These are phyloP conservation scores for Rhodotorula sp. DNA, from an alignment of 1,284 basidiomycete genomes.

Conservation along the genomic window DNA sequence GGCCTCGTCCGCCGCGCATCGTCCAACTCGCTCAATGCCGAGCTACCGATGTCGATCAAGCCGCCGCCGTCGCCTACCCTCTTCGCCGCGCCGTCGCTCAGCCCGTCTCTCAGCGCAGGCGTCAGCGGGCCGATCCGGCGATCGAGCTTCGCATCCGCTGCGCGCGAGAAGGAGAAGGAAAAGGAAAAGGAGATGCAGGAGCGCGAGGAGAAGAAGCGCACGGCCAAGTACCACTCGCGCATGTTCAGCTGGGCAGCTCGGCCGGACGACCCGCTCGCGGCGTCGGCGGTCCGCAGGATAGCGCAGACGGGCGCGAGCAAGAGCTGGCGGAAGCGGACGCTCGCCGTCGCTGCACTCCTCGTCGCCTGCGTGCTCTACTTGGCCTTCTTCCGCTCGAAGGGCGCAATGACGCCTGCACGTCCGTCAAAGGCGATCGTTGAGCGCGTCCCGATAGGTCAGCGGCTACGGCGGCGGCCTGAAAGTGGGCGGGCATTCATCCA, in stretches of 20 bases:
- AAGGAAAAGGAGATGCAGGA: conserved; percentile 28
- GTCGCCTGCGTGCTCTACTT: background rate
- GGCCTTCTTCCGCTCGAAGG: background rate
- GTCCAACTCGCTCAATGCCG: conserved; percentile 21
- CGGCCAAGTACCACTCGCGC: conserved; percentile 21
- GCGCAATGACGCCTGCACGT: no score
- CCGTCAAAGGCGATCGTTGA: background rate
- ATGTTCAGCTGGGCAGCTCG: conserved; percentile 33
- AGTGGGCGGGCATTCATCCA: conserved; percentile 33
- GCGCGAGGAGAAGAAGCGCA: conserved; percentile 15
- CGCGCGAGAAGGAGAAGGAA: conserved; percentile 38
- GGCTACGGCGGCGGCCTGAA: background rate
- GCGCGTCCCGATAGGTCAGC: background rate
- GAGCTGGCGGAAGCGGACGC: background rate
- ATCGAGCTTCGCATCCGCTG: conserved; percentile 24
- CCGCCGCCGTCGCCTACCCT: conserved; percentile 19
- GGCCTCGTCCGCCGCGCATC: conserved; percentile 40
- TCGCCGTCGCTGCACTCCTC: background rate
- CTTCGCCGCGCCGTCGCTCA: conserved; percentile 11
- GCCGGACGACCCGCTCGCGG: conserved; percentile 11
- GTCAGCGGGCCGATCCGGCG: conserved; percentile 12
- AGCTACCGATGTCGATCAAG: conserved; percentile 27
- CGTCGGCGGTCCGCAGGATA: background rate
- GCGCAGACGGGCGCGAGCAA: background rate
- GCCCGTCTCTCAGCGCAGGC: conserved; percentile 10